Base-by-base conservation (phyloP, 2,329 filamentous ascomycete genomes). In the Hypomyces rosellus region DNA sequence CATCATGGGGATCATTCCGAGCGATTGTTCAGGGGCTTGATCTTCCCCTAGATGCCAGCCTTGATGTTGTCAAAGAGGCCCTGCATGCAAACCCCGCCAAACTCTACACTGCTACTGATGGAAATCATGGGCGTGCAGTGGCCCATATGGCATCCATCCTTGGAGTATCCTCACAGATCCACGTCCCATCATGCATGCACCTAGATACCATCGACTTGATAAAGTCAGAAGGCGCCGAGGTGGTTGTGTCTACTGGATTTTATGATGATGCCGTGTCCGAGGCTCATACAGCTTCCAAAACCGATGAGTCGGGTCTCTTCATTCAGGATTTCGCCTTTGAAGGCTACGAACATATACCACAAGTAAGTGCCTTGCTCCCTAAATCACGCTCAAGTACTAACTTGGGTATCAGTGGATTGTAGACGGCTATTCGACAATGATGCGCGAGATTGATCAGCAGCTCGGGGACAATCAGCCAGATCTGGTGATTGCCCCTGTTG, bases 61-160 rank as follows among this genome's bases (percentile, higher is more conserved):
- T 84, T 0, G 66, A 72, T 0, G 65, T 73, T 0, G 57, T 84
- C 1, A 67, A 68, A 3, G 43, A 56, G 0, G 60, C 61, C 1
- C 63, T 71, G 0, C 50, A 57, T 1, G 58, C 55, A 2, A 49
- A 59, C 1, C 57, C 61, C 0, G 56, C 81, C 16, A 67, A 60
- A 0, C 62, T 88, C 0, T 76, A 84, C 38, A 81, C 86, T 0
- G 82, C 83, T 2, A 89, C 85, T 0, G 86, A 89, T 45, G 88
- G 88, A 0, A 92, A 92, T 55, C 86, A 87, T 72, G 88, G 88
- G 0, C 73, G 86, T 2, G 87, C 88, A 0, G 76, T 89, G 1
- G 84, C 86, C 0, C 73, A 78, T 6, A 88, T 91, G 80, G 84
- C 77, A 0, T 70, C 67, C 38, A 72, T 82, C 11, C 67, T 92